Base-by-base conservation (phyloP, 1,139 yeast genomes). In the Pichia sp. region DNA sequence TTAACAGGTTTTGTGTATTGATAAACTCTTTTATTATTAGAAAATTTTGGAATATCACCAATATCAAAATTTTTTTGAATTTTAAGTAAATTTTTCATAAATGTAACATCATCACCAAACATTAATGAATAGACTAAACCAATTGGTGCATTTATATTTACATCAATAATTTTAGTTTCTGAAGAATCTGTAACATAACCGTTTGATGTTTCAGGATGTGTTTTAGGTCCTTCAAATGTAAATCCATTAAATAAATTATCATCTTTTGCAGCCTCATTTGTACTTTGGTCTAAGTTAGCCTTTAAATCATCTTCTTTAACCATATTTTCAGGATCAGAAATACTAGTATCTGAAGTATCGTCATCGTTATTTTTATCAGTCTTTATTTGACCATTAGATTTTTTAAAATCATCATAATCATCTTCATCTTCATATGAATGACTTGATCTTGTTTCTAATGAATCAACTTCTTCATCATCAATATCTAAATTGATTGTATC, bases 1-100 rank as follows among this genome's bases (percentile, higher is more conserved):
- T 72, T 70, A 50, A 94, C 69, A 4, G 96, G 97, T 62, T 90
- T 90, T 39, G 71, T 73, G 61, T 90, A 94, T 5, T 74, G 71
- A 60, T 82, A 90, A 36, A 71, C 69, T 51, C 99, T 74, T 41
- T 59, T 51, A 49, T 68, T 68, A 2, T 61, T 51, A 16, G 57
- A 57, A 55, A 80, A 76, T 26, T 71, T 71, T 1, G 80, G 73
- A 43, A 89, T 73, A 2, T 71, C 78, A 9, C 76, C 66, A 11
- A 90, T 73, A 46, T 86, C 87, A 47, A 73, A 70, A 63, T 87
- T 87, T 61, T 85, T 85, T 58, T 85, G 95, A 32, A 74, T 76
- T 45, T 77, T 78, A 38, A 81, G 62, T 20, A 86, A 68, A 47
- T 70, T 70, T 43, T 73, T 69, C 50, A 73, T 65, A 61, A 83